Evolutionary conservation across 805 yeast species (phyloP).

Genomic region (Candida loeiensis): DNA sequence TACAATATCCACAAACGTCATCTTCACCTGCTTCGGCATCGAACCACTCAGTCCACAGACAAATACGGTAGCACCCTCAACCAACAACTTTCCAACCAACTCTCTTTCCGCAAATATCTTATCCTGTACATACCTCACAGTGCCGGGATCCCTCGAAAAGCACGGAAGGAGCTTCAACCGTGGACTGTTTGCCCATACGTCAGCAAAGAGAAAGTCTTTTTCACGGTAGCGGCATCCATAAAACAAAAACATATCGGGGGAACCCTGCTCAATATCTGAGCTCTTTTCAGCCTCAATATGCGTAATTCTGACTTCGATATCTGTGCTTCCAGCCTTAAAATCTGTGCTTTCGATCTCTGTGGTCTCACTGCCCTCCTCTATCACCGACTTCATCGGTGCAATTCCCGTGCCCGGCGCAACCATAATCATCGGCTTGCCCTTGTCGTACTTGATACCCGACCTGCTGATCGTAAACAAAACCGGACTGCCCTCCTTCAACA

Average conservation of each 20-base stretch:
- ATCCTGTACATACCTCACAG: conserved; percentile 70
- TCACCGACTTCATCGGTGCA: conserved; percentile 82
- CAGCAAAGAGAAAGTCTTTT: conserved; percentile 67
- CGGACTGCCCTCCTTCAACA: conserved; percentile 44
- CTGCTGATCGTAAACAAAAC: conserved; percentile 51
- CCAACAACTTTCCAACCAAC: conserved; percentile 49
- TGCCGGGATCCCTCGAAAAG: conserved; percentile 48
- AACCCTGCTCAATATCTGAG: too few species aligned
- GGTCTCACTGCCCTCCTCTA: conserved; percentile 44
- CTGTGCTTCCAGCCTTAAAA: too few species aligned
- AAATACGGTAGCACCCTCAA: conserved; percentile 60
- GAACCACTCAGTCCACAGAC: conserved; percentile 92
- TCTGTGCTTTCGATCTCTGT: too few species aligned
- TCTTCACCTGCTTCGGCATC: conserved; percentile 86
- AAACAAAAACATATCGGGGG: conserved; percentile 48
- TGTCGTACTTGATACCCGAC: conserved; percentile 38
- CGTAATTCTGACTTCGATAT: too few species aligned
- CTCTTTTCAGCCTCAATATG: too few species aligned
- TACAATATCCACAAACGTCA: conserved; percentile 69
- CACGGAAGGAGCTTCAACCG: conserved; percentile 39
- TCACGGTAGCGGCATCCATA: conserved; percentile 67
- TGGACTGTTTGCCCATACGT: conserved; percentile 27
- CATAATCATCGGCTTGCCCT: conserved; percentile 52
- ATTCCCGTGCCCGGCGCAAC: conserved; percentile 95
- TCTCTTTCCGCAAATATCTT: conserved; percentile 50